Conservation (phyloP, 2,329 filamentous ascomycete species). For the Furcasterigmium furcatum region DNA sequence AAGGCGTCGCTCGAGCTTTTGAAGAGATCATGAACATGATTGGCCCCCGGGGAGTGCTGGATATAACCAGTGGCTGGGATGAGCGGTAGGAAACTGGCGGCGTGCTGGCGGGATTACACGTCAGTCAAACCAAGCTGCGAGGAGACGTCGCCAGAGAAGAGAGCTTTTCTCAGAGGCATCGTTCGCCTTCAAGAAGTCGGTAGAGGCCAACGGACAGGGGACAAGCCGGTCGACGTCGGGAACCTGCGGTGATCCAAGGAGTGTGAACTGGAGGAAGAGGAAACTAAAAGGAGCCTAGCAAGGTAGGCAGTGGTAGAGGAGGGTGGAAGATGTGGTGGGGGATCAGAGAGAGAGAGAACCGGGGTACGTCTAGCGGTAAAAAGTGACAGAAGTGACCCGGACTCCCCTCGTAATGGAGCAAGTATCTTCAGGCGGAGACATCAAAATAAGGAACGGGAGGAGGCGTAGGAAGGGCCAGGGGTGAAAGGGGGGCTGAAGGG, state of each 20-base stretch:
- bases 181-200: constrained; percentile 27
- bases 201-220: constrained; percentile 21
- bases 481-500: constrained; percentile 4
- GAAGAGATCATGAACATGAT: constrained; percentile 39
- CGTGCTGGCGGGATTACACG: constrained; percentile 26
- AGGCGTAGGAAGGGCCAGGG: constrained; percentile 1
- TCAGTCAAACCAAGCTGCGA: constrained; percentile 33
- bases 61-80: constrained; percentile 38
- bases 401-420: neutral
- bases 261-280: constrained; percentile 15
- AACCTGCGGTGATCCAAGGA: constrained; percentile 26
- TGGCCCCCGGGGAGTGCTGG: constrained; percentile 28
- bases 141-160: constrained; percentile 28
- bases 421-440: constrained; percentile 2
- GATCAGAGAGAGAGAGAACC: constrained; percentile 8
- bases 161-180: constrained; percentile 33
- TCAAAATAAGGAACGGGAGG: constrained; percentile 6
- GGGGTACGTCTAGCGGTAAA: constrained; percentile 13
- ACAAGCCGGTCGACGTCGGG: constrained; percentile 31
- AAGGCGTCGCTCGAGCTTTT: constrained; percentile 36
- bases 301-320: constrained; percentile 10
- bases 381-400: constrained; percentile 12
- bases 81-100: constrained; percentile 23
- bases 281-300: constrained; percentile 14
- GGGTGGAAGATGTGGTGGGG: constrained; percentile 12